Conservation (phyloP, 1,284 basidiomycete species). For the Paramarasmius palmivorus region DNA sequence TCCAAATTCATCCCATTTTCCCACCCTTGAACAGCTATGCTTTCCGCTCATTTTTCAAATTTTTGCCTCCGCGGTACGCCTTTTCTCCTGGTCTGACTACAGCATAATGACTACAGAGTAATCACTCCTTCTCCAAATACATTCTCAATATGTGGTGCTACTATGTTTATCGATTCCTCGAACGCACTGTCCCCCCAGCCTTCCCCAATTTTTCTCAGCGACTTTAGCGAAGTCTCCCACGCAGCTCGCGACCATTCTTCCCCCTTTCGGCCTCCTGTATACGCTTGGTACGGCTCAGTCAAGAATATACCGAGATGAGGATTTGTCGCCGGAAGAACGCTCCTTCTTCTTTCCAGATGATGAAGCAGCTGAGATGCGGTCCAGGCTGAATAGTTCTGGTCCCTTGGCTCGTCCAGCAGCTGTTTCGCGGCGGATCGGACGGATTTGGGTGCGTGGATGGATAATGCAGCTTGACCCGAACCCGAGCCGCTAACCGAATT, state of each 20-base stretch:
- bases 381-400: conserved; percentile 50
- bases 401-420: conserved; percentile 48
- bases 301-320: conserved; percentile 55
- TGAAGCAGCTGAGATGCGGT: conserved; percentile 52
- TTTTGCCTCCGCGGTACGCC: too few relatives aligned
- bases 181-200: conserved; percentile 54
- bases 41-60: too few relatives aligned
- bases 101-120: not conserved
- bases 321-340: conserved; percentile 29
- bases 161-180: conserved; percentile 45
- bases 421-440: conserved; percentile 35
- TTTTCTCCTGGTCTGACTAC: not conserved
- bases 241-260: conserved; percentile 69
- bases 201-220: conserved; percentile 47
- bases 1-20: not conserved
- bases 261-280: conserved; percentile 53
- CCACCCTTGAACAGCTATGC: not conserved
- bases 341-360: conserved; percentile 48
- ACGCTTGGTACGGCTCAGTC: conserved; percentile 40
- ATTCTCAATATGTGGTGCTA: conserved; percentile 46
- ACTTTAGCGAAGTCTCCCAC: conserved; percentile 55
- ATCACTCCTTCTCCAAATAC: conserved; percentile 39
- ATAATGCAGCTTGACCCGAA: conserved; percentile 34
- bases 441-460: conserved; percentile 50
- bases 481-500: conserved; percentile 38